Evolutionary conservation across 768 basidiomycete species (phyloP), one percentile per base, ranked within the genome.

Genomic region (Cystofilobasidium macerans): DNA sequence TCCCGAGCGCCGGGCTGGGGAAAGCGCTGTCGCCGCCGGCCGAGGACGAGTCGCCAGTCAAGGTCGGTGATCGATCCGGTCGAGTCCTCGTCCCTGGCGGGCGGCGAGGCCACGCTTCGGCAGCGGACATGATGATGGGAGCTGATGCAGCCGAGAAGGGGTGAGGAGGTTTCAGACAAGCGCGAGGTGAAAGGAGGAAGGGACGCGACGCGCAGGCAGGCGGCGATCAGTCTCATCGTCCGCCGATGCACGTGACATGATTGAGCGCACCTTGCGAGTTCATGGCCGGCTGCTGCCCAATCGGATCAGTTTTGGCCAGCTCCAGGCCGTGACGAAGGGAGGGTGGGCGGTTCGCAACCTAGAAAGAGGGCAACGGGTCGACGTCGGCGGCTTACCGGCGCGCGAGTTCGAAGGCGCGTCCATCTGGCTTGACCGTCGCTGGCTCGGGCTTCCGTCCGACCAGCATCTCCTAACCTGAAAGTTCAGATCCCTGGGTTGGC

Each of bases 61-160:
- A 3, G 28, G 51, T 54, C 26, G 51, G 51, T 16, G 51, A 54
- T 1, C 51, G 51, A 16, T 54, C 51, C 28, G 30, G 5, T 8
- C 51, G 26, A 1, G 51, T 54, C 4, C 51, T 26, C 2, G 5
- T 6, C 16, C 51, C 51, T 32, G 51, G 51, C 13, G 51, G 51
- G 2, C 51, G 51, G 18, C 51, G 51, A 3, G 51, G 51, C 51
- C 51, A 54, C 12, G 51, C 51, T 30, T 54, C 51, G 12, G 8
- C 13, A 30, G 51, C 51, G 28, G 51, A 54, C 51, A 54, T 54
- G 51, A 54, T 54, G 51, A 54, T 32, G 51, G 51, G 51, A 6
- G 51, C 51, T 54, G 51, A 32, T 6, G 42, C 22, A 42, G 7
- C 7, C n/a, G n/a, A 42, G 42, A 14, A 7, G 24, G 6, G 16